phyloP scores from a whole-genome alignment of 805 yeast species.

The Metschnikowia bowlesiae region DNA sequence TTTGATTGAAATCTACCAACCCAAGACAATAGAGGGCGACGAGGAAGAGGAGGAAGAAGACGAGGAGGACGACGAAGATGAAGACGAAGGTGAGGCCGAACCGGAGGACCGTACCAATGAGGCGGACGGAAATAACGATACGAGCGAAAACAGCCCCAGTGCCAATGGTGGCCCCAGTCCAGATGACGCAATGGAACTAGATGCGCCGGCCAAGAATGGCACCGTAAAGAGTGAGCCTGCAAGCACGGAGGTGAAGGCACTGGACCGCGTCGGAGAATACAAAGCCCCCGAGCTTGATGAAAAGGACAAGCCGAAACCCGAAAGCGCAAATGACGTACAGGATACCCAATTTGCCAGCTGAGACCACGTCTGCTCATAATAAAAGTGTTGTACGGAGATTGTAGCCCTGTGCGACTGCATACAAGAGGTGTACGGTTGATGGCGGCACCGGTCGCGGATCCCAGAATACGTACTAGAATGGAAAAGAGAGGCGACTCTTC shows the following conservation, averaged over 20 bases:
- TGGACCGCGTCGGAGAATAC: background rate
- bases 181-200: background rate
- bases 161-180: background rate
- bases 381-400: background rate
- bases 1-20: slow-evolving; percentile 72
- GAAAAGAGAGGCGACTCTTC: background rate
- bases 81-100: slow-evolving; percentile 6
- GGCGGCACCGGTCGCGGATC: background rate
- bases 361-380: background rate
- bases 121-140: slow-evolving; percentile 1
- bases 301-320: background rate
- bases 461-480: background rate
- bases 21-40: slow-evolving; percentile 36
- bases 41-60: slow-evolving; percentile 25
- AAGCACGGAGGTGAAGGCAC: background rate
- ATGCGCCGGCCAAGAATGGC: background rate
- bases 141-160: background rate
- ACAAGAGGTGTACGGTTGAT: background rate
- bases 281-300: background rate
- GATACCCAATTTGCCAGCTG: slow-evolving; percentile 1
- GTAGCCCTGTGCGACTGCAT: background rate
- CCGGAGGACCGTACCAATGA: slow-evolving; percentile 1
- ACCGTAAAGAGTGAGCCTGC: background rate
- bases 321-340: slow-evolving; percentile 1
- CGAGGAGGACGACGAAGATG: slow-evolving; percentile 10